Percentiles rank a stretch among this genome's conserved stretches.
These are phyloP conservation scores for Leccinum subtestaceum DNA, from an alignment of 768 basidiomycete species.

Conservation along the genomic window DNA sequence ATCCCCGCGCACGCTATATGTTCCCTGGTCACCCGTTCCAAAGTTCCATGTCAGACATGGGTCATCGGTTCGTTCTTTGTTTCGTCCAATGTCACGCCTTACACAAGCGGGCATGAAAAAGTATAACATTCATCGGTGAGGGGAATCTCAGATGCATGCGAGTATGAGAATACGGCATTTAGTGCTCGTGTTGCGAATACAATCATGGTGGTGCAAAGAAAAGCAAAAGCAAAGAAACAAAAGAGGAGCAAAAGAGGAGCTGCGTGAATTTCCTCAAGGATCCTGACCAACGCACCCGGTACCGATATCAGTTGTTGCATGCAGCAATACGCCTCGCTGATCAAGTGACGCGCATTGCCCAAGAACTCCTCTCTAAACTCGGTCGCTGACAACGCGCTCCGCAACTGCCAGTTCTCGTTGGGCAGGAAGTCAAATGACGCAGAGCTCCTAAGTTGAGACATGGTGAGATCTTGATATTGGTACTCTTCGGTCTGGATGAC, in stretches of 20 bases:
- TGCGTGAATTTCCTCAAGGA: not conserved
- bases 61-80: too few species aligned
- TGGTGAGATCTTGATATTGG: conserved; percentile 92
- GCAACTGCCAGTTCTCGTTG: conserved; percentile 76
- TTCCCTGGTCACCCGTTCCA: too few species aligned
- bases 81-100: too few species aligned
- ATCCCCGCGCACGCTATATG: too few species aligned
- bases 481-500: conserved; percentile 95
- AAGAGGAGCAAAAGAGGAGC: too few species aligned
- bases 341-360: conserved; percentile 93
- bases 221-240: not conserved
- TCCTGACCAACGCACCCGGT: not conserved
- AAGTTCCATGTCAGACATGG: too few species aligned
- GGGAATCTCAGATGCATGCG: not conserved
- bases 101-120: not conserved
- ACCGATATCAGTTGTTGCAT: conserved; percentile 69
- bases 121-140: not conserved
- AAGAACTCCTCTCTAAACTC: conserved; percentile 70
- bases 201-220: not conserved
- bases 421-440: conserved; percentile 94
- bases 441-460: conserved; percentile 79
- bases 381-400: conserved; percentile 65
- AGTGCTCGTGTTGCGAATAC: conserved; percentile 12
- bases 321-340: conserved; percentile 96
- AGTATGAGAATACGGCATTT: not conserved